Base-by-base conservation (phyloP, 2,329 filamentous ascomycete genomes). In the Diaporthe citriasiana region DNA sequence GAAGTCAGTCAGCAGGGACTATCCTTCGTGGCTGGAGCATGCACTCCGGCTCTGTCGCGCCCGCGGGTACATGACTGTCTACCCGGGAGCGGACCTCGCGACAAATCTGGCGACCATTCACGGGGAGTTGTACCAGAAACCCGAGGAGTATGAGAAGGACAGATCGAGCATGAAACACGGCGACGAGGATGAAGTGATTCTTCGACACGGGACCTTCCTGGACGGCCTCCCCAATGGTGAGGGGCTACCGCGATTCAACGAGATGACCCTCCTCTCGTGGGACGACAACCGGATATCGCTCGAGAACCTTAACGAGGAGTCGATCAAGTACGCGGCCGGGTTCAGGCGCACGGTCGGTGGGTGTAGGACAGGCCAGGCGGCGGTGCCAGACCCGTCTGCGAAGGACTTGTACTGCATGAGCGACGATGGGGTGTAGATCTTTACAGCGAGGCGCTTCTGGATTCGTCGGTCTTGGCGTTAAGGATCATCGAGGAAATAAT, bases 1-100 rank as follows among this genome's bases (percentile, higher is more conserved):
- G 33, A 94, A 93, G 79, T 76, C 88, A 15, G 87, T 95, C n/a
- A 91, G 91, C 65, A 91, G 91, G 76, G 89, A 86, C 15, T 90
- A 92, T 69, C 94, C 95, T 0, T 88, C 93, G 0, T 97, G 94
- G 92, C 87, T 95, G 72, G 93, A 97, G 82, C 92, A 95, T 77
- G 86, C 94, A 73, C 86, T 97, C 50, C 92, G 94, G 79, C 88
- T 98, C 22, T 93, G 94, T 76, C 90, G 93, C 17, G 89, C 91
- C 4, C 89, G 94, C 38, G 94, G 93, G 17, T 98, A 97, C 83
- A 91, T 89, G 78, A 91, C 94, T 70, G 83, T 97, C 0, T 98
- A 98, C 79, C 96, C 96, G 0, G 90, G 91, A 50, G 86, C 89
- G 27, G 82, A 84, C 76, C 88, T 82, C 66, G 87, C 80, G 51